Base-by-base conservation (phyloP, 768 basidiomycete species). In the Pleurotus platypus region DNA sequence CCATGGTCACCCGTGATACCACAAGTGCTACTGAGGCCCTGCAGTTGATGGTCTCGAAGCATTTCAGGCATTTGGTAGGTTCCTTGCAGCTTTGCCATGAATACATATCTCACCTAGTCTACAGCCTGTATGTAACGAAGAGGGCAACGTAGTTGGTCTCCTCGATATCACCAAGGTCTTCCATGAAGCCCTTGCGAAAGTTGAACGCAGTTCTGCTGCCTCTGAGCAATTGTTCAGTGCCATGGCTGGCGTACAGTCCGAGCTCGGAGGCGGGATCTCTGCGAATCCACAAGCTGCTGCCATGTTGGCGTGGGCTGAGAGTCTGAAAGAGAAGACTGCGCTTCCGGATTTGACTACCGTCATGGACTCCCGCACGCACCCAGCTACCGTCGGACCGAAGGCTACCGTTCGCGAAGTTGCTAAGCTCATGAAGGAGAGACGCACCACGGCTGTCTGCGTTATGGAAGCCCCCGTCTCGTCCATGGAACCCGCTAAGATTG, bases 151-250 rank as follows among this genome's bases (percentile, higher is more conserved):
- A 45, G 97, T 98, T 60, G 97, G 97, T 65, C 80, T 99, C 15
- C 87, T 98, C 59, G 97, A 99, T 68, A 99, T 99, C 70, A 98
- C 97, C 63, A 98, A 90, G 70, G 97, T 99, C 61, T 99, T 99
- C 78, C 94, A 98, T 68, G 97, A 98, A 72, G 97, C 97, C 30
- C 82, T 99, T 50, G 94, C 88, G 69, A 99, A 98, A 75, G 94
- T 99, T 60, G 97, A 99, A 68, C 92, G 97, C 56, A 93, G 94
- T 61, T 98, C 96, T 12, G 90, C 85, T 46, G 97, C 97, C 3
- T 98, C 97, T 0, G 94, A 97, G 68, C 95, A 97, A 70, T 83
- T 99, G 5, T 97, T 97, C 72, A 89, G 79, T 53, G 97, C 97
- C 4, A 91, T 99, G 75, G 96, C 96, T 51, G 97, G 97, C 46